Base-by-base conservation (phyloP, 164 flowering plant species). In the Platanus orientalis region DNA sequence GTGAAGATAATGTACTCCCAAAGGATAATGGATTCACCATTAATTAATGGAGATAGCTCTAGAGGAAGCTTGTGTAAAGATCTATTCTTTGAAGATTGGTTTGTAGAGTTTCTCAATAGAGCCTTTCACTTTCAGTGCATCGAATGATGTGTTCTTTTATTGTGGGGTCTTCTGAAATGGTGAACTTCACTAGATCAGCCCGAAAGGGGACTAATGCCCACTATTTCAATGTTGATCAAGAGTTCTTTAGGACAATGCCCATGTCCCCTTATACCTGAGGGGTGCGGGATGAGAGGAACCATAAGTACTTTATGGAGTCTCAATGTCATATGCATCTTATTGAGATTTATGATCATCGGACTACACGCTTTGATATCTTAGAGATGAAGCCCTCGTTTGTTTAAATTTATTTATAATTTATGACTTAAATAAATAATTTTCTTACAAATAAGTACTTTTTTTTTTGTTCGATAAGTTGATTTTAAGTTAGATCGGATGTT, bases 111-210 rank as follows among this genome's bases (percentile, higher is more conserved):
- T 26, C 25, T 60, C 25, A 0, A n/a, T 26, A 19, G 32, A 17
- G 5, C 10, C 0, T 1, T 28, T n/a, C n/a, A n/a, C n/a, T n/a
- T n/a, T 30, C 21, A 14, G 19, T 25, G 11, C 16, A 27, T 27
- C 24, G 3, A 7, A 24, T 12, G 27, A 0, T 45, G 3, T 26
- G 36, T 14, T 45, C 45, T 63, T 51, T 21, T 2, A 53, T 6
- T 11, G 14, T 1, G 76, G 68, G 4, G 72, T 74, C 4, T 74
- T 58, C 20, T 77, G 75, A 69, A 77, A 74, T 53, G 74, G 70
- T 5, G 64, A 72, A 0, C 21, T 74, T 19, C 67, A 74, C 29
- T 78, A 78, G 81, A 7, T 68, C 7, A 28, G 68, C 13, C 7
- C 17, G 0, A 11, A 13, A 3, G 70, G 61, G 14, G n/a, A n/a